Evolutionary conservation across 1,139 yeast genomes (phyloP), one percentile per base, ranked within the genome.

Genomic region (Kluyveromyces sp.): DNA sequence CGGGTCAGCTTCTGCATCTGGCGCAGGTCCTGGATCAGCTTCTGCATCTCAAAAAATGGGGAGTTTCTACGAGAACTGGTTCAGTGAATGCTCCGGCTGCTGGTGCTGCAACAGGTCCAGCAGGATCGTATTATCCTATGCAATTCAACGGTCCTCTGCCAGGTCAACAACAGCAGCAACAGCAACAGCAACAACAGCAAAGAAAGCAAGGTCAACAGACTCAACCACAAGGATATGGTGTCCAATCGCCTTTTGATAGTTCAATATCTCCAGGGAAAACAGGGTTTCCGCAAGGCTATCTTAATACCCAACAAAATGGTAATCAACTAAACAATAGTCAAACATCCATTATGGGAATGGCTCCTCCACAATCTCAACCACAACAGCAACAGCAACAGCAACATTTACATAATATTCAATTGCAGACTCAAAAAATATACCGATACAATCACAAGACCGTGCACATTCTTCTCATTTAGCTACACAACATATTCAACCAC

Each of bases 121-220:
- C 34, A 10, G 27, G 25, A 27, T 27, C 37, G 5, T 35, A 35
- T 21, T 35, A 25, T 10, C 37, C 37, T 5, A 35, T 35, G 37
- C 28, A 35, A 6, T 35, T 6, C 21, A 6, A 10, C 25, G 37
- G 37, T 15, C 41, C n/a, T 10, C 36, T 7, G 21, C 36, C 7
- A 10, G 7, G 6, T 6, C 36, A 34, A 15, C 36, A 10, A 7
- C 39, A 36, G 15, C 39, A 25, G 45, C 57, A 52, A 41, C 55
- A 50, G 39, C 56, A 48, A 45, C 40, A 29, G 3, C 40, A 27
- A 15, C 40, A 37, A 27, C 40, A 26, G 26, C 39, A 26, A 4
- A 59, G 50, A 37, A 58, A 37, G 44, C 54, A 45, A 34, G 53
- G 46, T 36, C 57, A 41, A 42, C 55, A 34, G 31, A 53, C 44